Base-by-base conservation (phyloP, 208 protist species). In the Leishmania tarentolae region DNA sequence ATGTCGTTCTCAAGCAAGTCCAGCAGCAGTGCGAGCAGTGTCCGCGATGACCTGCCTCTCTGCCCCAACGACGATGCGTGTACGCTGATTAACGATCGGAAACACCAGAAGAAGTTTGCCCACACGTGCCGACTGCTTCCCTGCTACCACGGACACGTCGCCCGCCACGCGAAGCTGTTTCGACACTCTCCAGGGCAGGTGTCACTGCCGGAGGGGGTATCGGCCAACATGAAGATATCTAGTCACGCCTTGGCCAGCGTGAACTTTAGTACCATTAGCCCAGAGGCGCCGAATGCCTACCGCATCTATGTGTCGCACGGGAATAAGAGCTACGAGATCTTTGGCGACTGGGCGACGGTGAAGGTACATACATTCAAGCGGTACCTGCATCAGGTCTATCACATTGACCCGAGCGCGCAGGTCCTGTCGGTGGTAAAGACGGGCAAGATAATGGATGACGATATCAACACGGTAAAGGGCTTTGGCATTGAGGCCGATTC, bases 341-440 rank as follows among this genome's bases (percentile, higher is more conserved):
- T 94, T 81, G 94, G 94, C 15, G 94, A 96, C 80, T 97, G 94
- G 92, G 83, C 88, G 19, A 89, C 80, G 46, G 93, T 96, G 19
- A 91, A 92, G 83, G 88, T 97, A 42, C 94, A 97, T 79, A 97
- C 94, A 9, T 92, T 97, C 77, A 97, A 97, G 81, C 86, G 94
- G 15, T 97, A 97, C 72, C 78, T 97, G 15, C 90, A 97, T 70
- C 92, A 96, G 85, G 94, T 96, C 40, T 96, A 92, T 72, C 91
- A 94, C 84, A 91, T 97, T 46, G 75, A 91, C 24, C 92, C 94
- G 0, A 69, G 86, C 40, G 85, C 86, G 71, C 94, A 97, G 83
- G 73, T 92, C 21, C 84, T 97, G 53, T 81, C 93, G 21, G 80
- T 90, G 31, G 42, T 80, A 52, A 88, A 87, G 52, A 91, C 87